Evolutionary conservation across 257 asterid species (phyloP).

Genomic region (Schizonepeta tenuifolia): DNA sequence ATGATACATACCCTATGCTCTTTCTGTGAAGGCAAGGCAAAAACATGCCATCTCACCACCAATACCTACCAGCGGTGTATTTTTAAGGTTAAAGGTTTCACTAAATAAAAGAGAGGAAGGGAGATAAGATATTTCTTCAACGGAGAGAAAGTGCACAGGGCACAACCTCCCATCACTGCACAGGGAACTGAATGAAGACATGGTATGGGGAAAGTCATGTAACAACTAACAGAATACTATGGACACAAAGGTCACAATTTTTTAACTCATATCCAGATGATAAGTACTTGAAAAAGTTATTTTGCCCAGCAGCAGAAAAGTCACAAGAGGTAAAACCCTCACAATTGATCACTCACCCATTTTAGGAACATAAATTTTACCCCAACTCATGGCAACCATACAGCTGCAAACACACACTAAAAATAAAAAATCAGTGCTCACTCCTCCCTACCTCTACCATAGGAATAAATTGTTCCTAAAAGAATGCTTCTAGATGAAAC

Average conservation of each 20-base stretch:
- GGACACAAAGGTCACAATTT: neutral
- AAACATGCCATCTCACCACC: neutral
- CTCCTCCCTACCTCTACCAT: neutral
- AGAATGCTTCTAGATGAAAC: constrained; percentile 5
- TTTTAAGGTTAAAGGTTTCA: neutral
- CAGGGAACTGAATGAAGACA: neutral
- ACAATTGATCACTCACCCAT: neutral
- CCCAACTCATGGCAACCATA: neutral
- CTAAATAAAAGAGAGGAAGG: neutral
- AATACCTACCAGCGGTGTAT: neutral
- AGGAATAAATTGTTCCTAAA: neutral
- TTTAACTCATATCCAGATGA: neutral
- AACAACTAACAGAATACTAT: neutral
- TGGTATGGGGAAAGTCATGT: neutral
- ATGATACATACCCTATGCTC: neutral
- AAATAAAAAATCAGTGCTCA: neutral
- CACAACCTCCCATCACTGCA: neutral
- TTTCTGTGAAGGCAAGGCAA: neutral
- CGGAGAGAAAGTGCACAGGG: too few species aligned
- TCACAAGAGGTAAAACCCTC: neutral
- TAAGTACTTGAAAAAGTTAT: neutral
- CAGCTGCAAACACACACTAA: neutral
- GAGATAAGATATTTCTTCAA: too few species aligned
- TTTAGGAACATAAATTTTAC: neutral
- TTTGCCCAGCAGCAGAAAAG: neutral